Conservation (phyloP, 768 basidiomycete species). For the Suillus bovinus region DNA sequence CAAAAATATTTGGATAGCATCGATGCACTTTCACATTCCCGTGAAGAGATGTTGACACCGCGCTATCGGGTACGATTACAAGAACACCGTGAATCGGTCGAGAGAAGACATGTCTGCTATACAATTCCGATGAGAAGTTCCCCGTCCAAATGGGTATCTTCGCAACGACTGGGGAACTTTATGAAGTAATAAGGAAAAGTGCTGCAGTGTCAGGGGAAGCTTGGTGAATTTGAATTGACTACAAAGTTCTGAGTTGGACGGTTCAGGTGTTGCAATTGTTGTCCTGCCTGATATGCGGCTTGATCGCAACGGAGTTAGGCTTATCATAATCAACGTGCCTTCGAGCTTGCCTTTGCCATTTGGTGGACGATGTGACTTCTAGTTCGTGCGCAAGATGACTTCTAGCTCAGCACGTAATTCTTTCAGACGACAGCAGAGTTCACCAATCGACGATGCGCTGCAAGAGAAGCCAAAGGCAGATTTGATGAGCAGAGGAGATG, state of each 20-base stretch:
- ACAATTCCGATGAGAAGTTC: constrained; percentile 26
- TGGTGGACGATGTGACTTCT: not conserved
- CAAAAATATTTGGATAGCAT: not conserved
- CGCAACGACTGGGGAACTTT: constrained; percentile 8
- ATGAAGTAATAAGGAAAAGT: constrained; percentile 9
- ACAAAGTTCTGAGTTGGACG: not conserved
- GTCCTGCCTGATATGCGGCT: not conserved
- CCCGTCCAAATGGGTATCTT: constrained; percentile 11
- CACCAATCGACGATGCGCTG: not conserved
- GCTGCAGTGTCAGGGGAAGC: constrained; percentile 16
- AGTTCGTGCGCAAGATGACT: not conserved
- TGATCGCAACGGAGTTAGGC: not conserved
- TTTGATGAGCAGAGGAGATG: constrained; percentile 1
- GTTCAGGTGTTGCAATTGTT: not conserved
- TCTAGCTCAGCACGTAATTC: not conserved
- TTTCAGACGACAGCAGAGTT: not conserved
- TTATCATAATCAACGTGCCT: not conserved
- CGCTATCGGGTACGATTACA: constrained; percentile 22
- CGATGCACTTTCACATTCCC: not conserved
- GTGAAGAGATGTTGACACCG: not conserved
- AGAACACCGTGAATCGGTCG: constrained; percentile 22
- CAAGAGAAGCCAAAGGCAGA: not conserved
- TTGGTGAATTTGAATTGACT: not conserved
- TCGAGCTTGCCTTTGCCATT: not conserved
- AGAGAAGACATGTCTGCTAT: constrained; percentile 23